phyloP scores from a whole-genome alignment of 805 yeast species.

The Candida gorgasii region DNA sequence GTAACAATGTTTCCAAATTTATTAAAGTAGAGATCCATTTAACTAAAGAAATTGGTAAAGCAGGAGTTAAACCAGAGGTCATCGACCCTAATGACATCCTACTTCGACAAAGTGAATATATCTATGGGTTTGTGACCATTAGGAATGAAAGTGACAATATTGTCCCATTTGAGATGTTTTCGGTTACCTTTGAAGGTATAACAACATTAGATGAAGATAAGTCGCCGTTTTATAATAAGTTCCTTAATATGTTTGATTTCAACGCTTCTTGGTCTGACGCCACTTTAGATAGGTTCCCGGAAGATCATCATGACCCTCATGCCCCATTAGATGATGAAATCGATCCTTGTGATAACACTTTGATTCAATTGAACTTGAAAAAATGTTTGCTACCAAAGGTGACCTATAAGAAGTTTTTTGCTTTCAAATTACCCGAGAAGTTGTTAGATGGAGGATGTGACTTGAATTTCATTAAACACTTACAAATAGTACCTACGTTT shows the following conservation, averaged over 20 bases:
- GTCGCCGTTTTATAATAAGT: constrained; percentile 21
- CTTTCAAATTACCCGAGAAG: constrained; percentile 39
- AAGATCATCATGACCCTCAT: constrained; percentile 34
- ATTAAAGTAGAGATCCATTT: constrained; percentile 31
- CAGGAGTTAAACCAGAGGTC: constrained; percentile 31
- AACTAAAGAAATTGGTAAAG: constrained; percentile 35
- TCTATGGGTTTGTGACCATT: constrained; percentile 37
- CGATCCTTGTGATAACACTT: constrained; percentile 37
- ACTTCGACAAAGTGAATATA: constrained; percentile 37
- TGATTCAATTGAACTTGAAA: constrained; percentile 23
- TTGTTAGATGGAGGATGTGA: constrained; percentile 36
- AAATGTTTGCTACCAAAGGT: constrained; percentile 31
- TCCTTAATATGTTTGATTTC: constrained; percentile 43
- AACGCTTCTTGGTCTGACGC: constrained; percentile 44
- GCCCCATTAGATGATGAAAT: constrained; percentile 18
- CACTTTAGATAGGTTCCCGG: constrained; percentile 28
- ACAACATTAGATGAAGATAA: constrained; percentile 18
- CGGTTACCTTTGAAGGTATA: constrained; percentile 39
- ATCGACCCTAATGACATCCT: constrained; percentile 33
- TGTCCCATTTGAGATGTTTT: constrained; percentile 42
- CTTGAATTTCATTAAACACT: constrained; percentile 33
- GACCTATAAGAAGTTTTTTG: constrained; percentile 41
- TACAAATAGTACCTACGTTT: constrained; percentile 37
- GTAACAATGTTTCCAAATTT: constrained; percentile 26
- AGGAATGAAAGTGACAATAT: constrained; percentile 26